Base-by-base conservation (phyloP, 176 grass and related monocot species). In the Eremochloa ophiuroides region DNA sequence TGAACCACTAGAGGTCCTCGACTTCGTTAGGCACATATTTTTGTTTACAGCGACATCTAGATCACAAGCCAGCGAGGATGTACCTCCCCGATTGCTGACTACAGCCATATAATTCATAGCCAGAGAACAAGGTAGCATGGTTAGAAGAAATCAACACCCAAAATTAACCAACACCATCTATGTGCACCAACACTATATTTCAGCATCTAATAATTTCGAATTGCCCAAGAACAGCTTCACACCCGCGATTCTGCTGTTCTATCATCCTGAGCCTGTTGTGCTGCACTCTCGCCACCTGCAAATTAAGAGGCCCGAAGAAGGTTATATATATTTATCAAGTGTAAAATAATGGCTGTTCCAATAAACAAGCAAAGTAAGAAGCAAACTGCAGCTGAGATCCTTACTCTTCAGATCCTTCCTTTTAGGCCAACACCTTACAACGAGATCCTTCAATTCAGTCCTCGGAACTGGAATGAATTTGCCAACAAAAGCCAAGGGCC, bases 401-500 rank as follows among this genome's bases (percentile, higher is more conserved):
- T n/a, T n/a, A n/a, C n/a, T n/a, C n/a, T n/a, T n/a, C n/a, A n/a
- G 62, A 72, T 80, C 74, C 59, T 72, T 87, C 50, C 55, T 3
- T 80, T 80, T 85, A 48, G 77, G 33, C 42, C 56, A 84, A 76
- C 93, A 88, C 60, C 61, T 61, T 22, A 29, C 0, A 61, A 95
- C 71, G 8, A 74, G 10, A 71, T 86, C 44, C 41, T 69, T 87
- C 85, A 95, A 78, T 74, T 72, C 65, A 74, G 64, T 90, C 74
- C 86, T 53, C 6, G 93, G 93, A 82, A 95, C 90, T 28, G 93
- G 93, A 78, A 95, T 86, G 53, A 95, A 85, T 40, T 95, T 95
- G 72, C 90, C 93, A 66, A 88, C 61, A 64, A 93, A 66, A 73
- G 93, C 93, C 76, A 95, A 82, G 65, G 93, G 93, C 93, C 93